Evolutionary conservation across 352 stramenopile genomes (phyloP).

Genomic region (Poterioochromonas sp.): DNA sequence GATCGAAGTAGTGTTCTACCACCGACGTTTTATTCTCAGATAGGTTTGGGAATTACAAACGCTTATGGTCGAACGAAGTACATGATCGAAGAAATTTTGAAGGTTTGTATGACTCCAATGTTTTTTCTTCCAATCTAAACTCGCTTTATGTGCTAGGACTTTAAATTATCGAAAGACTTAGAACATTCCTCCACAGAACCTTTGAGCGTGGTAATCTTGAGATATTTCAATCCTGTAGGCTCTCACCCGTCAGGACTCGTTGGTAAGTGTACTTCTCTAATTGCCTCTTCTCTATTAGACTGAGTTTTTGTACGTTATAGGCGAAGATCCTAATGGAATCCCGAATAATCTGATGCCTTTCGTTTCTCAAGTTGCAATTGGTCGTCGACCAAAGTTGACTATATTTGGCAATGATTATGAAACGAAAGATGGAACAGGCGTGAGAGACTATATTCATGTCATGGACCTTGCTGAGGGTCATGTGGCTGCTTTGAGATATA

Average conservation of each 20-base stretch:
- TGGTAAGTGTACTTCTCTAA: conserved; percentile 33
- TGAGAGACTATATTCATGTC: conserved; percentile 83
- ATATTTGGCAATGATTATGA: conserved; percentile 78
- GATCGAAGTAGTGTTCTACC: background rate
- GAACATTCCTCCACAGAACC: conserved; percentile 42
- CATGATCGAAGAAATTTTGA: conserved; percentile 78
- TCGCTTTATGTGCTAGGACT: conserved; percentile 10
- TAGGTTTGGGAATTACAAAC: conserved; percentile 60
- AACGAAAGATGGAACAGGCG: conserved; percentile 70
- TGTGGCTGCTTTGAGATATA: conserved; percentile 59
- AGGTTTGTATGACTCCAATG: conserved; percentile 52
- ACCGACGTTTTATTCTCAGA: background rate
- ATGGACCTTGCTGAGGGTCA: conserved; percentile 74
- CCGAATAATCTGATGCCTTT: conserved; percentile 83
- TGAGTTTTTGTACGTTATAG: background rate
- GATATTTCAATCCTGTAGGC: conserved; percentile 82
- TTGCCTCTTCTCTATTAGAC: background rate
- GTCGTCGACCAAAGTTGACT: conserved; percentile 61
- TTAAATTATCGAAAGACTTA: conserved; percentile 24
- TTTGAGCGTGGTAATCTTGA: conserved; percentile 66
- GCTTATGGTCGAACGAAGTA: conserved; percentile 78
- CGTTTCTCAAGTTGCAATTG: conserved; percentile 64
- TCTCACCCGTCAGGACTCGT: conserved; percentile 71
- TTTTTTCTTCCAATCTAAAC: background rate
- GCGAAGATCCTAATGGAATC: conserved; percentile 71